Evolutionary conservation across 2,329 filamentous ascomycete species (phyloP).

Genomic region (Teratosphaeria zuluensis): DNA sequence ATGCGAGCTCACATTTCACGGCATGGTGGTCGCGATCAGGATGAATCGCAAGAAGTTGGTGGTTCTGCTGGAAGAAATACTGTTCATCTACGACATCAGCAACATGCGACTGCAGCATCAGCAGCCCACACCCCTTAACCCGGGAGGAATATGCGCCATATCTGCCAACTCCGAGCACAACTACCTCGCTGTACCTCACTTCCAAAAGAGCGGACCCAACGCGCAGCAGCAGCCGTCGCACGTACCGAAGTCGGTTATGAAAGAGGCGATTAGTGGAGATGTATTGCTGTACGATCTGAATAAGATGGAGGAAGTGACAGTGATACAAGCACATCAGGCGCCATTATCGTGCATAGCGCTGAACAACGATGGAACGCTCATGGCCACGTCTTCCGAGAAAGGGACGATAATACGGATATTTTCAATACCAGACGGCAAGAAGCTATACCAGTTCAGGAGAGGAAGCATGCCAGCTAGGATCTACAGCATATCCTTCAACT

Average conservation of each 20-base stretch:
- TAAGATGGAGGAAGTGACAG: conserved; percentile 84
- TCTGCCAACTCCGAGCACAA: conserved; percentile 93
- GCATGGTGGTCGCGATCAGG: conserved; percentile 86
- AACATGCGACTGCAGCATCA: conserved; percentile 94
- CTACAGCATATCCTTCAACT: conserved; percentile 98
- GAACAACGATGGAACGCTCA: conserved; percentile 81
- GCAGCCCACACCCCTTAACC: conserved; percentile 89
- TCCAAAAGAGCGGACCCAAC: conserved; percentile 43
- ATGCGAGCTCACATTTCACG: conserved; percentile 96
- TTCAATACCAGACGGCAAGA: conserved; percentile 79
- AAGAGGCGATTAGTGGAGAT: conserved; percentile 69
- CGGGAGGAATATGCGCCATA: conserved; percentile 74
- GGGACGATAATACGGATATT: conserved; percentile 97
- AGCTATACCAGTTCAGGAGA: conserved; percentile 89
- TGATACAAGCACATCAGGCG: conserved; percentile 88
- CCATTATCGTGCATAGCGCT: conserved; percentile 83
- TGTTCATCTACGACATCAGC: conserved; percentile 97
- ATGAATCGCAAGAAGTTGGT: conserved; percentile 90
- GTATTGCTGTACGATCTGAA: conserved; percentile 87
- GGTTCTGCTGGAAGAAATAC: conserved; percentile 88
- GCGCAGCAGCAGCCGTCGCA: conserved; percentile 55
- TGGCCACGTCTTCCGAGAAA: conserved; percentile 93
- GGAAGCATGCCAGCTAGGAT: conserved; percentile 94
- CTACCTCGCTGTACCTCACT: conserved; percentile 87
- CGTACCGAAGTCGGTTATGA: conserved; percentile 66